Evolutionary conservation across 2,329 filamentous ascomycete genomes (phyloP).

Genomic region (Nothophoma quercina): DNA sequence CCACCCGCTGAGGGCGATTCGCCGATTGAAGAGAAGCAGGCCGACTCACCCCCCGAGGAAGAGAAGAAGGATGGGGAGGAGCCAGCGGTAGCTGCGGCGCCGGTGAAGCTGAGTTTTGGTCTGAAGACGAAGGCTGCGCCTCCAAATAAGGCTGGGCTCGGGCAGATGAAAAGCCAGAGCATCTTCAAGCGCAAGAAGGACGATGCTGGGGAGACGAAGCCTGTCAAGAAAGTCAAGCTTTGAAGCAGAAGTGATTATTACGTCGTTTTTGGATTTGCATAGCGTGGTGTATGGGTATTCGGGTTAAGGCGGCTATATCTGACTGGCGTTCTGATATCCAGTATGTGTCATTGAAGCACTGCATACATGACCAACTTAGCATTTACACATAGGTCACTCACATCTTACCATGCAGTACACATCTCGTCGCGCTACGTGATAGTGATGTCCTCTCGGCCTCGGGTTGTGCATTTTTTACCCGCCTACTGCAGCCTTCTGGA

Average conservation of each 20-base stretch:
- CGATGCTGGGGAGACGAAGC: slow-evolving; percentile 35
- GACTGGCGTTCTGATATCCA: background rate
- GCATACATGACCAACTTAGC: too few relatives aligned
- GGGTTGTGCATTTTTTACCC: too few relatives aligned
- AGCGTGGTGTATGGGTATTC: slow-evolving; percentile 27
- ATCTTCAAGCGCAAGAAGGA: slow-evolving; percentile 48
- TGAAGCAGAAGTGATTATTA: slow-evolving; percentile 13
- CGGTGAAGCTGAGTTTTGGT: slow-evolving; percentile 45
- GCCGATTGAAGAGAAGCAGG: slow-evolving; percentile 42
- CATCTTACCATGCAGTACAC: too few relatives aligned
- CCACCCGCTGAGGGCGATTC: slow-evolving; percentile 43
- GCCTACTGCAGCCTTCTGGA: too few relatives aligned
- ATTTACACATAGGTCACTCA: too few relatives aligned
- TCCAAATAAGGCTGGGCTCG: slow-evolving; percentile 37
- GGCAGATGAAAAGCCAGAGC: slow-evolving; percentile 47
- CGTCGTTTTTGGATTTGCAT: slow-evolving; percentile 20
- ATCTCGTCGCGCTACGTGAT: too few relatives aligned
- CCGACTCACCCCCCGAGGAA: slow-evolving; percentile 70
- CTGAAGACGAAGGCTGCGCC: slow-evolving; percentile 40
- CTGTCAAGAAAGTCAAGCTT: slow-evolving; percentile 46
- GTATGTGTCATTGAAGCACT: background rate
- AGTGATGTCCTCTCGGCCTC: too few relatives aligned
- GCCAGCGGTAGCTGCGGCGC: slow-evolving; percentile 36
- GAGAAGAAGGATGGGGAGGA: slow-evolving; percentile 68
- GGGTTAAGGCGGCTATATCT: background rate